Conservation (phyloP, 176 grass and related monocot species). For the Paspalum notatum region DNA sequence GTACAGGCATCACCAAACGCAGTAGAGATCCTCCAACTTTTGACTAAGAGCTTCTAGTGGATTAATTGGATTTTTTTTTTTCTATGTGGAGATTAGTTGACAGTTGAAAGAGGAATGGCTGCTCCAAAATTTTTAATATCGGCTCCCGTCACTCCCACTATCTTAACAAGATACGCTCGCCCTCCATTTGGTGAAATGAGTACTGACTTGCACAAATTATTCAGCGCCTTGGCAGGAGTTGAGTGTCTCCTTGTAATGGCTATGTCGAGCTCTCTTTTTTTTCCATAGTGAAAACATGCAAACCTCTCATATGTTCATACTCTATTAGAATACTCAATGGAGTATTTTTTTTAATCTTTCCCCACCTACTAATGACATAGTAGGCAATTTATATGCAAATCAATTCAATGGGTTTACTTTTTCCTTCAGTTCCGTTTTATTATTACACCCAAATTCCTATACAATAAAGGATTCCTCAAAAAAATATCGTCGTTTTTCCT, state of each 20-base stretch:
- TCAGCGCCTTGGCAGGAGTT: neutral
- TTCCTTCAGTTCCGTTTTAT: neutral
- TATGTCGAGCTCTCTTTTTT: neutral
- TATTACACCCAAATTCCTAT: neutral
- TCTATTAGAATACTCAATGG: too few species aligned
- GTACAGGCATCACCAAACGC: constrained; percentile 19
- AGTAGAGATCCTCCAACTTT: constrained; percentile 8
- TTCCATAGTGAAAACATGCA: neutral
- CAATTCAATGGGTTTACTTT: too few species aligned
- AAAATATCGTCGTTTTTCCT: neutral
- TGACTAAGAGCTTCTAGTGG: constrained; percentile 17
- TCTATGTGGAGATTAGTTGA: constrained; percentile 15
- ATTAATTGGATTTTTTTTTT: constrained; percentile 30
- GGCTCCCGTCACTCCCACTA: constrained; percentile 2
- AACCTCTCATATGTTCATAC: neutral
- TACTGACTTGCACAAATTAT: neutral
- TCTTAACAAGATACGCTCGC: neutral
- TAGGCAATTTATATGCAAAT: too few species aligned
- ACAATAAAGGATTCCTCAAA: neutral
- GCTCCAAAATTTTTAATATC: neutral
- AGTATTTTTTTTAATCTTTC: too few species aligned
- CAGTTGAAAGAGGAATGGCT: neutral
- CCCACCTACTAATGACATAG: too few species aligned
- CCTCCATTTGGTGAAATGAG: constrained; percentile 24
- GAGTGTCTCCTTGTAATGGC: neutral